Base-by-base conservation (phyloP, 352 stramenopile genomes). In the Pythium pyrilobum region DNA sequence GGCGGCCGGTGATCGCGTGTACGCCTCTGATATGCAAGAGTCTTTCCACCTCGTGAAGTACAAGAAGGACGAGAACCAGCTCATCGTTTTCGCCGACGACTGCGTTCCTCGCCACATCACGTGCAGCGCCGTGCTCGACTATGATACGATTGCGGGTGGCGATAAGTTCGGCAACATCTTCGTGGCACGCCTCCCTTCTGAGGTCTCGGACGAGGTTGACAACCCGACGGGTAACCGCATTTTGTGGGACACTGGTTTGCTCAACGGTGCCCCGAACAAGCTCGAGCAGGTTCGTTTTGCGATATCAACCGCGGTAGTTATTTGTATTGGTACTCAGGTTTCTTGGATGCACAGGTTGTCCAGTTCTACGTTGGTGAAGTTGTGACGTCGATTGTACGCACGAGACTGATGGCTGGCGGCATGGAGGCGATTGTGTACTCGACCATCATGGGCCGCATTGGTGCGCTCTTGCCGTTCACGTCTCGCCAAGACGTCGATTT, bases 121-220 rank as follows among this genome's bases (percentile, higher is more conserved):
- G 1, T 69, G 84, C 61, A 83, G 89, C 72, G 59, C 93, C 74
- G 51, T 95, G 67, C 46, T 99, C 7, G 97, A 99, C 75, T 98
- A 98, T 64, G 96, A 99, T 61, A 99, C 97, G 20, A 85, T 99
- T 29, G 97, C 96, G 8, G 96, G 96, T 43, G 95, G 84, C 1
- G 97, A 99, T 77, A 99, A 99, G 66, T 99, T 99, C 71, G 97
- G 97, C 31, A 99, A 99, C 71, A 73, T 99, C 11, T 98, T 98
- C 53, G 82, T 99, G 15, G 73, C 98, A 33, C 82, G 97, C 11
- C 59, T 99, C 38, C 95, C 96, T 40, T 85, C 81, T 0, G 84
- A 96, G 52, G 83, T 95, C 2, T 96, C 96, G n/a, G 96, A 97
- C 49, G 92, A 97, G 56, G 89, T 97, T n/a, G 89, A 98, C 54